These are phyloP conservation scores for Fragaria ananassa DNA, from an alignment of 306 rosid species.

Conservation along the genomic window DNA sequence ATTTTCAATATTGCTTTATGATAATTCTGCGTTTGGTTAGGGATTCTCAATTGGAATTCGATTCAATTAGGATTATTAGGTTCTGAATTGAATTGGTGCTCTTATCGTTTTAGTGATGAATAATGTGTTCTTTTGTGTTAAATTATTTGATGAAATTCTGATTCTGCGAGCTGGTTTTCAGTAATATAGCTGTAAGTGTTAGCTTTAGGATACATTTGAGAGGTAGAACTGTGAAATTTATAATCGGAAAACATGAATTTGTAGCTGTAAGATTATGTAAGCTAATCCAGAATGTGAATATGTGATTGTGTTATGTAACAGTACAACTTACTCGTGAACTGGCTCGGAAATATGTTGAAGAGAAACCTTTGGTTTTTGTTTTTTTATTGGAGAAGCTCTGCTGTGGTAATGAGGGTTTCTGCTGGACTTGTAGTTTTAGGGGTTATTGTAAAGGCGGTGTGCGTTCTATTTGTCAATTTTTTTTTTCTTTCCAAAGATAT, in stretches of 20 bases:
- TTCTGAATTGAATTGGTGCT: slow-evolving; percentile 23
- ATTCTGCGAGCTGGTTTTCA: slow-evolving; percentile 7
- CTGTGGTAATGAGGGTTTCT: too few relatives aligned
- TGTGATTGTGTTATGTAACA: background rate
- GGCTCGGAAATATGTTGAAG: background rate
- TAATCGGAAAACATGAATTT: background rate
- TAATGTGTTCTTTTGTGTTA: slow-evolving; percentile 12
- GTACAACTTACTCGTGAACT: background rate
- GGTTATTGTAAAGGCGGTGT: background rate
- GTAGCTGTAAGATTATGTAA: background rate
- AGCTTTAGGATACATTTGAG: background rate
- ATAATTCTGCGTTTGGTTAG: background rate
- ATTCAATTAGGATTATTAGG: background rate
- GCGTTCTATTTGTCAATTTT: background rate
- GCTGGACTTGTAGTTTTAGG: too few relatives aligned
- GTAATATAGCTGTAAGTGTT: background rate
- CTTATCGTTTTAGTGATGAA: background rate
- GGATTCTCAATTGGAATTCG: slow-evolving; percentile 14
- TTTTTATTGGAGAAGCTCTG: background rate
- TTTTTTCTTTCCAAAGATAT: background rate
- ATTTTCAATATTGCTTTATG: slow-evolving; percentile 14
- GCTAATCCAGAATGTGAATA: background rate
- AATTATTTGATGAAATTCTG: background rate
- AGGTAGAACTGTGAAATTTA: background rate
- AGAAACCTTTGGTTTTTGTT: background rate